phyloP scores from a whole-genome alignment of 208 protist species.

The Herpetomonas samuelpessoai region DNA sequence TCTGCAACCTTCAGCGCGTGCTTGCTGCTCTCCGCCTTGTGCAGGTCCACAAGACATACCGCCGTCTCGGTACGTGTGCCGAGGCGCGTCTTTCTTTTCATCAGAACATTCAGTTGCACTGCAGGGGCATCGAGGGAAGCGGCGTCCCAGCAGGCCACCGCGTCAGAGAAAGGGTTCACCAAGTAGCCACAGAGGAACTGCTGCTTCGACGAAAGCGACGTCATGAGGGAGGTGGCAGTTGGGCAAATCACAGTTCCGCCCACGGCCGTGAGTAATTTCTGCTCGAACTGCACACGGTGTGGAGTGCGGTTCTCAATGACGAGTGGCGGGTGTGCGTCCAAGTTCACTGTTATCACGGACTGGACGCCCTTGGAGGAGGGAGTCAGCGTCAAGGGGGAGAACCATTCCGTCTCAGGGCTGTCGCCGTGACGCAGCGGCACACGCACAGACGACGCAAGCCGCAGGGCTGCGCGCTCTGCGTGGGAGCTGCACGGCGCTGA shows the following conservation, averaged over 20 bases:
- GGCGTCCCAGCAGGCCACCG: slow-evolving; percentile 5
- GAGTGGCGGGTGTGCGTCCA: slow-evolving; percentile 19
- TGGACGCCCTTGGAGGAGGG: slow-evolving; percentile 13
- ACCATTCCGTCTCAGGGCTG: slow-evolving; percentile 12
- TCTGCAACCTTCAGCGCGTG: slow-evolving; percentile 9
- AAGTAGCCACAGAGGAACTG: slow-evolving; percentile 2
- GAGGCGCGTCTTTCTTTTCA: background rate
- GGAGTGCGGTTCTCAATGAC: slow-evolving; percentile 53
- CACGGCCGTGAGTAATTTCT: slow-evolving; percentile 12
- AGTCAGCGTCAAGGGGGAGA: slow-evolving; percentile 32
- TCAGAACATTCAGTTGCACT: background rate
- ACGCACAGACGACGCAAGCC: background rate
- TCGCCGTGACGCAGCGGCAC: background rate
- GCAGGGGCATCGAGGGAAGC: background rate
- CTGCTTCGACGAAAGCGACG: slow-evolving; percentile 8
- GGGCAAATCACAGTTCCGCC: slow-evolving; percentile 7
- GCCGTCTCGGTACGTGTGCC: background rate
- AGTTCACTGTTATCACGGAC: slow-evolving; percentile 17
- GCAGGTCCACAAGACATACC: slow-evolving; percentile 20
- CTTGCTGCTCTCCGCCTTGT: slow-evolving; percentile 14
- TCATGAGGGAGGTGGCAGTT: slow-evolving; percentile 14
- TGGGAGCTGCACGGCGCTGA: background rate
- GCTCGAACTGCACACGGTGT: slow-evolving; percentile 26
- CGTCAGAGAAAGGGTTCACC: slow-evolving; percentile 4
- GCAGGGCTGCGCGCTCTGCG: background rate